These are phyloP conservation scores for Penicillium chermesinum DNA, from an alignment of 495 filamentous ascomycete species.

Conservation along the genomic window DNA sequence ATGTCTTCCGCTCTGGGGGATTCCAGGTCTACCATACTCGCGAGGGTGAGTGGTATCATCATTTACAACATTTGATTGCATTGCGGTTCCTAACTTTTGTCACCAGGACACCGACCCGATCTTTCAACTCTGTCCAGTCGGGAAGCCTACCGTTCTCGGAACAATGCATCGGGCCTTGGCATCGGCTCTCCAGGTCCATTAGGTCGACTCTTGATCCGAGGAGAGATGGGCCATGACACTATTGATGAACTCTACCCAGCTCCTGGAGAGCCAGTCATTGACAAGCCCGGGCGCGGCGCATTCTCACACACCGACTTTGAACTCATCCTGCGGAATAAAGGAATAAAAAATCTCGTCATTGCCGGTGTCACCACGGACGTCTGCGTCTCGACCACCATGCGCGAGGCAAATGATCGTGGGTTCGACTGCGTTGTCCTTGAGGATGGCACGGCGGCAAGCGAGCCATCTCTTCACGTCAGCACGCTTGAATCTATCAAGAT, in stretches of 20 bases:
- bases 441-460: slow-evolving; percentile 49
- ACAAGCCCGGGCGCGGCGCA: slow-evolving; percentile 64
- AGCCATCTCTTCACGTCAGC: slow-evolving; percentile 43
- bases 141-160: slow-evolving; percentile 49
- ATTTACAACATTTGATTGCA: too few species aligned
- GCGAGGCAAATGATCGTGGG: slow-evolving; percentile 69
- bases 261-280: slow-evolving; percentile 55
- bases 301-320: slow-evolving; percentile 64
- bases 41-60: slow-evolving; percentile 38
- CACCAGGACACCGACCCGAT: slow-evolving; percentile 61
- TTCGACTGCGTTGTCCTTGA: slow-evolving; percentile 61
- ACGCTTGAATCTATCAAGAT: slow-evolving; percentile 50
- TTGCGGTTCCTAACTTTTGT: too few species aligned
- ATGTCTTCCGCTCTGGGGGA: slow-evolving; percentile 50
- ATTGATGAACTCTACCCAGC: slow-evolving; percentile 55
- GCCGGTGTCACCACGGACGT: slow-evolving; percentile 66
- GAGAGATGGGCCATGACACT: slow-evolving; percentile 59
- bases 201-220: slow-evolving; percentile 59
- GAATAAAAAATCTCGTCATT: slow-evolving; percentile 62
- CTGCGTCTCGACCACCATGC: slow-evolving; percentile 63
- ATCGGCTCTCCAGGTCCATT: slow-evolving; percentile 60
- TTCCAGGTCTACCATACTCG: slow-evolving; percentile 65
- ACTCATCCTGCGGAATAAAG: slow-evolving; percentile 53
- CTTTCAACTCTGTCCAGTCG: slow-evolving; percentile 54
- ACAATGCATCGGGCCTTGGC: slow-evolving; percentile 49